Evolutionary conservation across 1,284 basidiomycete species (phyloP).

Genomic region (Moesziomyces parantarcticus): DNA sequence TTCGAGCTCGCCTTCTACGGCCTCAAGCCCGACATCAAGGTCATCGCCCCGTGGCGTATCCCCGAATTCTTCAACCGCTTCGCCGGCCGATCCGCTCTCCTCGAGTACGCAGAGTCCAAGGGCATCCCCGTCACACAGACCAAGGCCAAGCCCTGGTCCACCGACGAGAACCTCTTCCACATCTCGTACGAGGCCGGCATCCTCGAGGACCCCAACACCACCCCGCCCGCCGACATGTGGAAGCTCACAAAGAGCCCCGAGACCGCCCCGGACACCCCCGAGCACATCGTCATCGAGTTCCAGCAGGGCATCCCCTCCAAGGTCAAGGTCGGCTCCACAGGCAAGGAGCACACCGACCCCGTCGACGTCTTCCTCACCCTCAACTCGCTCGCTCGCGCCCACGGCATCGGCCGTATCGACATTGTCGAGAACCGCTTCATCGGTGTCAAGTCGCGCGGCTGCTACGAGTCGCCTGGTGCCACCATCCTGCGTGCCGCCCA

Average conservation of each 20-base stretch:
- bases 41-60: slow-evolving; percentile 96
- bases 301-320: slow-evolving; percentile 77
- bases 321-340: slow-evolving; percentile 54
- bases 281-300: slow-evolving; percentile 78
- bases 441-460: slow-evolving; percentile 97
- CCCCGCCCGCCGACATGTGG: slow-evolving; percentile 99
- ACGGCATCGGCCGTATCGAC: slow-evolving; percentile 95
- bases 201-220: slow-evolving; percentile 94
- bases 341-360: slow-evolving; percentile 76
- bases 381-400: slow-evolving; percentile 90
- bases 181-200: slow-evolving; percentile 99
- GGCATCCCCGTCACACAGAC: slow-evolving; percentile 95
- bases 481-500: slow-evolving; percentile 95
- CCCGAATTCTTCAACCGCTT: slow-evolving; percentile 98
- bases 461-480: slow-evolving; percentile 96
- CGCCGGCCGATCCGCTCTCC: slow-evolving; percentile 90
- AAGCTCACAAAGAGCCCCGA: slow-evolving; percentile 90
- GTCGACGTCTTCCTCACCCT: slow-evolving; percentile 94
- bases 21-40: slow-evolving; percentile 97
- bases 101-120: slow-evolving; percentile 88
- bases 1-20: slow-evolving; percentile 99
- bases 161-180: slow-evolving; percentile 96
- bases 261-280: slow-evolving; percentile 82
- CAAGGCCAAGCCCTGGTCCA: slow-evolving; percentile 97
- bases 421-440: slow-evolving; percentile 99